Evolutionary conservation across 1,284 basidiomycete species (phyloP).

Genomic region (Irpex sp.): DNA sequence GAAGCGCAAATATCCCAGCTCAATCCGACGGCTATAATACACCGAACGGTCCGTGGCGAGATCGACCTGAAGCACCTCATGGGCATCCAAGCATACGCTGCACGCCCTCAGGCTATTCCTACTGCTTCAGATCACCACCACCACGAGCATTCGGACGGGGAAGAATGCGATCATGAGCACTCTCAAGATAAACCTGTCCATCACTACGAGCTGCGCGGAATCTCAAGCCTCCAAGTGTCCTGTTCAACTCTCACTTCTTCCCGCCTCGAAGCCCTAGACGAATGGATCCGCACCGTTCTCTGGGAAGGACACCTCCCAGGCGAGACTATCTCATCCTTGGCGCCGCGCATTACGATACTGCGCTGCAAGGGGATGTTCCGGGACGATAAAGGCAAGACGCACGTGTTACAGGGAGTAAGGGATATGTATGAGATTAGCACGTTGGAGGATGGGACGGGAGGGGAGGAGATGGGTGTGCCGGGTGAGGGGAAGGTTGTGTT

Average conservation of each 20-base stretch:
- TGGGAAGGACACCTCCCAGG: constrained; percentile 65
- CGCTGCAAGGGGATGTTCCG: constrained; percentile 82
- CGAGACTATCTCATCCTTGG: constrained; percentile 18
- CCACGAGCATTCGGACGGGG: constrained; percentile 31
- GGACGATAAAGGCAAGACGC: constrained; percentile 48
- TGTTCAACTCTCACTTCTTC: constrained; percentile 52
- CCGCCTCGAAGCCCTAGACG: constrained; percentile 55
- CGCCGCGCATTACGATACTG: constrained; percentile 52
- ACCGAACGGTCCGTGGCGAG: constrained; percentile 64
- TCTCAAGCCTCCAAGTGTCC: constrained; percentile 68
- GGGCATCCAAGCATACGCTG: constrained; percentile 73
- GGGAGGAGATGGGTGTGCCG: constrained; percentile 39
- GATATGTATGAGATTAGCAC: constrained; percentile 78
- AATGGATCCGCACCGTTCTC: constrained; percentile 74
- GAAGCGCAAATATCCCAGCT: constrained; percentile 62
- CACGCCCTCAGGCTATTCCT: constrained; percentile 22
- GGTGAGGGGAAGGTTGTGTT: constrained; percentile 79
- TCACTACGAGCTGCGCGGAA: constrained; percentile 67
- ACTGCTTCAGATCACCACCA: constrained; percentile 25
- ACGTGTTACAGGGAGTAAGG: constrained; percentile 83
- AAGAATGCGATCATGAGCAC: constrained; percentile 29
- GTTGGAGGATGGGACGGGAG: constrained; percentile 32
- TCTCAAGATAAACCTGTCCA: constrained; percentile 29
- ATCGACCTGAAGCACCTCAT: constrained; percentile 75
- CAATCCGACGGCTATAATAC: constrained; percentile 75